phyloP scores from a whole-genome alignment of 176 grass and related monocot species.

The Panicum miliaceum region DNA sequence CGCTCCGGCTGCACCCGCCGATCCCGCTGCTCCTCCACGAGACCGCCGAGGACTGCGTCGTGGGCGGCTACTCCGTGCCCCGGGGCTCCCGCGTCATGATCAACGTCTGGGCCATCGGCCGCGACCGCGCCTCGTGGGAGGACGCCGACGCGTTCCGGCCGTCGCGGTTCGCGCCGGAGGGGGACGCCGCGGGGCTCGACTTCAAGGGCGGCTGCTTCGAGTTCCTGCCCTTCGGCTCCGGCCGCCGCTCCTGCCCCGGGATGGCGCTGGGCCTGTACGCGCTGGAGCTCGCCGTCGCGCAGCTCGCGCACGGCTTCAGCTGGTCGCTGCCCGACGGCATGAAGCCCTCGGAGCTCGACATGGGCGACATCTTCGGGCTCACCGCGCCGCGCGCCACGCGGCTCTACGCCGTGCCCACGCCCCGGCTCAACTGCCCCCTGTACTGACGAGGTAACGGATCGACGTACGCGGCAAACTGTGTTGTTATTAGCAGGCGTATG shows the following conservation, averaged over 20 bases:
- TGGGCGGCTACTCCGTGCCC: conserved; percentile 74
- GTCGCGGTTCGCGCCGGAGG: conserved; percentile 50
- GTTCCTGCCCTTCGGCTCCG: conserved; percentile 87
- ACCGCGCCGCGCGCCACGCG: conserved; percentile 73
- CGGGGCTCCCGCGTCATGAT: conserved; percentile 75
- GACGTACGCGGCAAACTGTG: too few relatives aligned
- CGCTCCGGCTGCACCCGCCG: conserved; percentile 90
- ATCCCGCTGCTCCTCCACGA: conserved; percentile 93
- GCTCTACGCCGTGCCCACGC: conserved; percentile 70
- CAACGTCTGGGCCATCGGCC: conserved; percentile 86
- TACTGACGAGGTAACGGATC: not conserved
- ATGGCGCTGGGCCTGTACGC: conserved; percentile 68
- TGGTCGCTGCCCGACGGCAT: conserved; percentile 76
- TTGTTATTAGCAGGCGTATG: not conserved
- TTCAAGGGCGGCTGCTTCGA: conserved; percentile 94
- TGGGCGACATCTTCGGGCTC: conserved; percentile 88
- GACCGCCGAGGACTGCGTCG: conserved; percentile 70
- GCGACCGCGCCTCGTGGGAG: conserved; percentile 68
- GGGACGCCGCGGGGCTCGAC: conserved; percentile 55
- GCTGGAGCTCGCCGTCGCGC: conserved; percentile 73
- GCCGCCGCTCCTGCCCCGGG: conserved; percentile 76
- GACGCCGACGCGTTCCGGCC: conserved; percentile 71
- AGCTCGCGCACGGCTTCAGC: conserved; percentile 72
- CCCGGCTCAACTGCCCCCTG: conserved; percentile 60
- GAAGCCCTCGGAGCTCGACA: conserved; percentile 88